Conservation (phyloP, 495 filamentous ascomycete species). For the Lindgomyces ingoldianus region DNA sequence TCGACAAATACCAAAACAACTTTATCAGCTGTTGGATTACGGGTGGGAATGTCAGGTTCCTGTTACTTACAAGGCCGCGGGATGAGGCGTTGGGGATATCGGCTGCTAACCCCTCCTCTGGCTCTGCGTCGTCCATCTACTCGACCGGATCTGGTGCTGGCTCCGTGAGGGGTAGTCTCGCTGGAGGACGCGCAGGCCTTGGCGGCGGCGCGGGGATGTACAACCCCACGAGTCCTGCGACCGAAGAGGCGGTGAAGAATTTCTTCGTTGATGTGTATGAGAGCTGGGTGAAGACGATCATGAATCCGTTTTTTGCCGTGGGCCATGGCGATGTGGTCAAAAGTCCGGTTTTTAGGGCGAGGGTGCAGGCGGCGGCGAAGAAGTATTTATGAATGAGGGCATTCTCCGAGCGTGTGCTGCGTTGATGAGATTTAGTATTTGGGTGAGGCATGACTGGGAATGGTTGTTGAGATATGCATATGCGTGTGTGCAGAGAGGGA, state of each 20-base stretch:
- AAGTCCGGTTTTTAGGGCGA: conserved; percentile 78
- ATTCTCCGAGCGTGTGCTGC: too few relatives aligned
- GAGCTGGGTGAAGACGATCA: conserved; percentile 90
- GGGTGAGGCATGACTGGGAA: neutral
- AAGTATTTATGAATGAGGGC: conserved; percentile 76
- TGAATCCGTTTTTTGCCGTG: conserved; percentile 89
- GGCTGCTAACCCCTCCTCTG: too few relatives aligned
- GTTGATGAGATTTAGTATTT: too few relatives aligned
- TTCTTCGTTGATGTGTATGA: conserved; percentile 96
- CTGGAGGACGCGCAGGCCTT: conserved; percentile 20
- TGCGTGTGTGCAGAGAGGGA: too few relatives aligned
- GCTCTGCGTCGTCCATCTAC: too few relatives aligned
- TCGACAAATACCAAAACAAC: conserved; percentile 89
- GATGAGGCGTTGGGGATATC: conserved; percentile 47
- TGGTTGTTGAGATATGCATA: too few relatives aligned
- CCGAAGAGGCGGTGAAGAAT: conserved; percentile 88
- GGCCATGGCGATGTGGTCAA: conserved; percentile 76
- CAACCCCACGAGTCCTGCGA: conserved; percentile 81
- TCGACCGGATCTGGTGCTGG: too few relatives aligned
- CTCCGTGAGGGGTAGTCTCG: conserved; percentile 24
- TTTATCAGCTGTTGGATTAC: conserved; percentile 93
- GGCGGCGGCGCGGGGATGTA: conserved; percentile 50
- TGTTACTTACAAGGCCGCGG: conserved; percentile 78
- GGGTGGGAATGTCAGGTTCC: conserved; percentile 76
- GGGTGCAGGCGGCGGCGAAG: conserved; percentile 82